A percentile compares a stretch with the other conserved stretches of the same genome.
Conservation (phyloP, 148 eudicot species). For the Nepenthes mirabilis region DNA sequence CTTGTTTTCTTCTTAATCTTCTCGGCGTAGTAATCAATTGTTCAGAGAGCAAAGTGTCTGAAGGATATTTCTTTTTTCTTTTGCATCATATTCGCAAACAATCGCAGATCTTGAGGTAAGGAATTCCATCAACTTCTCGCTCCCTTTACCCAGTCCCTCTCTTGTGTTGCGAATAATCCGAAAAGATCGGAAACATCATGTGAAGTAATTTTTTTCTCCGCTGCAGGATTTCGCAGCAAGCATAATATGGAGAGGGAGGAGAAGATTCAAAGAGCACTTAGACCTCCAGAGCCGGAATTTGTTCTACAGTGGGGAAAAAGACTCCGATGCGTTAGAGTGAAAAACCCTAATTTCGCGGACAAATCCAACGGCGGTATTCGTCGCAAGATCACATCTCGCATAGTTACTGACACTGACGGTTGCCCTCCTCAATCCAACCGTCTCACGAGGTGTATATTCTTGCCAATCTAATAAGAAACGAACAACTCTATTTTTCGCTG, state of each 20-base stretch:
- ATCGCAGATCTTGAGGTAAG: too few species aligned
- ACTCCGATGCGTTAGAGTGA: conserved; percentile 17
- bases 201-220: too few species aligned
- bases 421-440: conserved; percentile 4
- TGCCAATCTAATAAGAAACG: background rate
- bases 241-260: conserved; percentile 3
- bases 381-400: conserved; percentile 15
- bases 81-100: too few species aligned
- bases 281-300: conserved; percentile 16
- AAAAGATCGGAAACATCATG: too few species aligned
- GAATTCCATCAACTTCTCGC: too few species aligned
- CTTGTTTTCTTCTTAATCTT: too few species aligned
- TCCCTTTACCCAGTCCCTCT: too few species aligned
- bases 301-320: conserved; percentile 32
- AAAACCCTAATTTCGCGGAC: conserved; percentile 8
- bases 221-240: too few species aligned
- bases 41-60: too few species aligned
- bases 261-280: background rate
- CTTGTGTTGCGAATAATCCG: too few species aligned
- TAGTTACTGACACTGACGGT: conserved; percentile 9
- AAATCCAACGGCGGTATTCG: conserved; percentile 13
- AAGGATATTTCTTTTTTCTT: too few species aligned
- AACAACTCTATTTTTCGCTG: background rate
- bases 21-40: too few species aligned
- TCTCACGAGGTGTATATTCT: conserved; percentile 4